Percentiles rank a stretch among this genome's conserved stretches.
These are phyloP conservation scores for Crucibulum laeve DNA, from an alignment of 768 basidiomycete genomes.

Conservation along the genomic window DNA sequence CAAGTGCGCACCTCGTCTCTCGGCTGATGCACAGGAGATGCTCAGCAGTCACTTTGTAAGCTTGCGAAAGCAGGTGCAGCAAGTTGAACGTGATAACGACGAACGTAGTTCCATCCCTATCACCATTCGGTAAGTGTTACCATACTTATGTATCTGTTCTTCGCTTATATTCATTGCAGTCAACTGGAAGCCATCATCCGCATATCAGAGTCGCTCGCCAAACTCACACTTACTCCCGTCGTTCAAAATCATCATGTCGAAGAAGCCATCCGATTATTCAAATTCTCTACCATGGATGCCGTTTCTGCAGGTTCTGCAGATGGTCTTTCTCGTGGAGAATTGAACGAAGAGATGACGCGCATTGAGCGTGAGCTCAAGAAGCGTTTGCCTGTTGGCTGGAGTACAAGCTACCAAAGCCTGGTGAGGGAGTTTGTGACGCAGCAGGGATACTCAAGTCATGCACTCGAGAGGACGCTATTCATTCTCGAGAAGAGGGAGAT, in stretches of 20 bases:
- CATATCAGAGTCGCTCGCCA: constrained; percentile 95
- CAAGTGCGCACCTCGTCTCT: constrained; percentile 94
- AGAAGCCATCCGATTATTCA: constrained; percentile 97
- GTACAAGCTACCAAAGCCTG: constrained; percentile 91
- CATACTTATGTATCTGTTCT: not conserved
- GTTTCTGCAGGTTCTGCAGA: constrained; percentile 93
- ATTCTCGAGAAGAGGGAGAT: constrained; percentile 65
- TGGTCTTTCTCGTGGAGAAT: constrained; percentile 83
- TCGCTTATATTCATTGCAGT: constrained; percentile 21
- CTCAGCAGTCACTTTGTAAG: constrained; percentile 93
- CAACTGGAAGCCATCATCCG: constrained; percentile 99
- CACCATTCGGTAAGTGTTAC: constrained; percentile 75
- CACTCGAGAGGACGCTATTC: constrained; percentile 86
- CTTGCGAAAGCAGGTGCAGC: constrained; percentile 89
- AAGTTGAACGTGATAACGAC: constrained; percentile 95
- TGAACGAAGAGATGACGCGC: constrained; percentile 88
- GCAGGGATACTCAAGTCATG: constrained; percentile 87
- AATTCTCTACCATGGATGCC: constrained; percentile 98
- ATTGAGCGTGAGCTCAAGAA: constrained; percentile 87
- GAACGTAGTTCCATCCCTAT: constrained; percentile 98
- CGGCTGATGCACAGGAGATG: constrained; percentile 93
- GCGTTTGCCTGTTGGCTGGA: constrained; percentile 91
- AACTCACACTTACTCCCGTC: constrained; percentile 81
- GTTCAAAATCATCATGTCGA: constrained; percentile 95
- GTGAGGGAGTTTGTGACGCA: constrained; percentile 91